Conservation (phyloP, 2,329 filamentous ascomycete genomes). For the Aulographum hederae region DNA sequence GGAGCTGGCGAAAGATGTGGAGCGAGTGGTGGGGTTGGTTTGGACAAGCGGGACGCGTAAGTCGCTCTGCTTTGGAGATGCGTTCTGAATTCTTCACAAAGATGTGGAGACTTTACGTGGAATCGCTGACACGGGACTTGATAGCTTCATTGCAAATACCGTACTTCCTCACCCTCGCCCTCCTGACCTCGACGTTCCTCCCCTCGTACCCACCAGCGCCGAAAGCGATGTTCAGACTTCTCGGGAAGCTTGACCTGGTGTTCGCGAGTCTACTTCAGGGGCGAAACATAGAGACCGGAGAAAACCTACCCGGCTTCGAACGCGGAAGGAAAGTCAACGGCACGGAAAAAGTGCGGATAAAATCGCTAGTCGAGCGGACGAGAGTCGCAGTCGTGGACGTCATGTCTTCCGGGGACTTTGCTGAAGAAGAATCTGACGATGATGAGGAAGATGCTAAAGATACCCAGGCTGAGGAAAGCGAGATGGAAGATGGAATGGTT, state of each 20-base stretch:
- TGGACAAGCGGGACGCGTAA: constrained; percentile 79
- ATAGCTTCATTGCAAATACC: constrained; percentile 64
- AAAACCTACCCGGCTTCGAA: constrained; percentile 52
- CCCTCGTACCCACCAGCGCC: constrained; percentile 52
- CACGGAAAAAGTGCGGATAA: constrained; percentile 77
- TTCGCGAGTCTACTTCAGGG: constrained; percentile 61
- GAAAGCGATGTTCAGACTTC: constrained; percentile 46
- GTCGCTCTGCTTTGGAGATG: constrained; percentile 21
- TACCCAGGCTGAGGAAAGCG: constrained; percentile 15
- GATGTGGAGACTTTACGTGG: background rate
- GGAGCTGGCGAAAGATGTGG: constrained; percentile 57
- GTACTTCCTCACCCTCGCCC: constrained; percentile 62
- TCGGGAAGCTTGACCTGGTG: constrained; percentile 67
- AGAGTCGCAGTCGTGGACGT: constrained; percentile 52
- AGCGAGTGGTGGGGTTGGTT: constrained; percentile 57
- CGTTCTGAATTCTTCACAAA: background rate
- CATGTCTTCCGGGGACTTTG: constrained; percentile 35
- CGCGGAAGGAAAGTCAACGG: constrained; percentile 46
- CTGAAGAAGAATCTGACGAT: constrained; percentile 20
- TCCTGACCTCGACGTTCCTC: constrained; percentile 54
- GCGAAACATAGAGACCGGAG: constrained; percentile 44
- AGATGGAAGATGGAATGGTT: constrained; percentile 12
- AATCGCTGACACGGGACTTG: constrained; percentile 1
- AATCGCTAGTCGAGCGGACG: constrained; percentile 62
- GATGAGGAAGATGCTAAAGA: constrained; percentile 17